Conservation (phyloP, 2,329 filamentous ascomycete species). For the Fusarium succisae region DNA sequence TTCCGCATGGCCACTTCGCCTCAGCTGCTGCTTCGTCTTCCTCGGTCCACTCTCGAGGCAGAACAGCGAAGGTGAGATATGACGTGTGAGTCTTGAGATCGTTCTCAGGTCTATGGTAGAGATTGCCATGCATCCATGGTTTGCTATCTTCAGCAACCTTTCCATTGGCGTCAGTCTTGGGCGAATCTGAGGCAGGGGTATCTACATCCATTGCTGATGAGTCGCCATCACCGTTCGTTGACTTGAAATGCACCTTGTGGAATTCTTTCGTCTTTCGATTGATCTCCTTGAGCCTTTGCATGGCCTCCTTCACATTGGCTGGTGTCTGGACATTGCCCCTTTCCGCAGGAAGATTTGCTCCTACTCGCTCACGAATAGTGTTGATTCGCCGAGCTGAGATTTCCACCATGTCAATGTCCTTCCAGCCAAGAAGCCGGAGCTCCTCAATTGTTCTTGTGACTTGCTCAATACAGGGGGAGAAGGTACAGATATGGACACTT, state of each 20-base stretch:
- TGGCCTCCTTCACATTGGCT: conserved; percentile 80
- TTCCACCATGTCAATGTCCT: conserved; percentile 93
- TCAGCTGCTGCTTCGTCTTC: conserved; percentile 79
- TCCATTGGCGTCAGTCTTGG: conserved; percentile 42
- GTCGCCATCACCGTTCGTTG: conserved; percentile 31
- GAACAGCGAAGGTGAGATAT: conserved; percentile 92
- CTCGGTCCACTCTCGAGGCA: conserved; percentile 86
- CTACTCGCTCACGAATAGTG: conserved; percentile 82
- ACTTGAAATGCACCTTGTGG: conserved; percentile 55
- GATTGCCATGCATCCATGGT: conserved; percentile 76
- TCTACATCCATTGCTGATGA: conserved; percentile 56
- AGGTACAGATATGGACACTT: conserved; percentile 86
- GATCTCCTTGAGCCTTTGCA: conserved; percentile 76
- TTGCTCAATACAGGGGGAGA: conserved; percentile 97
- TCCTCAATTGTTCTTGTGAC: conserved; percentile 85
- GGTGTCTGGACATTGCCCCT: conserved; percentile 76
- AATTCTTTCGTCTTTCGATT: conserved; percentile 75
- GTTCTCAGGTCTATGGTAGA: conserved; percentile 83
- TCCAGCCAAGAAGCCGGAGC: conserved; percentile 85
- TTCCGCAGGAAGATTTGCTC: conserved; percentile 71
- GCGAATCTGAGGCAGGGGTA: conserved; percentile 41
- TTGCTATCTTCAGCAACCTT: conserved; percentile 50
- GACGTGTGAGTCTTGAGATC: conserved; percentile 96
- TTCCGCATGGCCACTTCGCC: conserved; percentile 70
- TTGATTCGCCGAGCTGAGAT: conserved; percentile 82